Evolutionary conservation across 306 rosid species (phyloP), one percentile per base, ranked within the genome.

Genomic region (Fagus crenata): DNA sequence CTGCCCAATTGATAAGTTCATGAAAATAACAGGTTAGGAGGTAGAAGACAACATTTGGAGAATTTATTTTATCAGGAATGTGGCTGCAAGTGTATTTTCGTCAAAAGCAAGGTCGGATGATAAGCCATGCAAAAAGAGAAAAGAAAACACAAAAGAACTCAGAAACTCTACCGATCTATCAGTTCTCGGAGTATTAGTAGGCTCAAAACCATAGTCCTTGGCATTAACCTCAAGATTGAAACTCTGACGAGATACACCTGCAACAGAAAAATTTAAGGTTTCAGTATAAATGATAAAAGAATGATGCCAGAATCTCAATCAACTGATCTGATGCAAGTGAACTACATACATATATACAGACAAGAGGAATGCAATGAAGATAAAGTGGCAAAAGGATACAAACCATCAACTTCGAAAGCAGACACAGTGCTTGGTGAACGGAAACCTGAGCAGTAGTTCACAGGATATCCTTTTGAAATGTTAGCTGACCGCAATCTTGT

Each of bases 371-470:
- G 42, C 54, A 53, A 61, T 42, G 17, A 81, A 79, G 39, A 74
- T 40, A 76, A 82, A 73, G 60, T 40, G 64, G 65, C 42, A 67
- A 73, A 78, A 55, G 8, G 76, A 53, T 49, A 83, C 82, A 82
- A 82, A 95, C 98, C 97, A 74, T 85, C 93, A 70, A 75, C 63
- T 87, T 82, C 92, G 49, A 80, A 88, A 65, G 93, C 70, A 67
- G 91, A 85, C 73, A 77, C 61, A 78, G 51, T 41, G 81, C 83
- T 78, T 42, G 74, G 75, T 22, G 97, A 85, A 56, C 86, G 91
- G 56, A 92, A 95, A 72, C 98, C 98, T 18, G 98, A 89, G 84
- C 98, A 92, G 74, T 92, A 90, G 87, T 95, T 95, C 74, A 95
- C 97, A 46, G 97, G 97, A 83, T 86, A 84, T 69, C 96, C 97